Base-by-base conservation (phyloP, 2,329 filamentous ascomycete species). In the Cordyceps militaris region DNA sequence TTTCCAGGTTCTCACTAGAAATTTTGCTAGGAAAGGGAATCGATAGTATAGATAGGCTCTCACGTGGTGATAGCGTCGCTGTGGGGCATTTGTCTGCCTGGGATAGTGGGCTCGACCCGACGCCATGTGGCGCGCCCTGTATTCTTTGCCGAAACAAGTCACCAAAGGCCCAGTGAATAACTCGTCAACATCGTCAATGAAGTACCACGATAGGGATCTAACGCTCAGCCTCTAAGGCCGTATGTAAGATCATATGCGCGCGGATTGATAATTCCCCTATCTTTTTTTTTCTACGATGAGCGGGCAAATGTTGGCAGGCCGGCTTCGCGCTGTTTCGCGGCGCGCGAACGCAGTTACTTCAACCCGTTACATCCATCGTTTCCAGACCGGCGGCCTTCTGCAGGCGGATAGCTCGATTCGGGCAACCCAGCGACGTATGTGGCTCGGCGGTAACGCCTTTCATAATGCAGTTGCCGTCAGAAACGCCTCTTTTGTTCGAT, bases 391-490 rank as follows among this genome's bases (percentile, higher is more conserved):
- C 57, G 87, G 88, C 26, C 80, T 91, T 36, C 78, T 90, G 60
- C 79, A 85, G 65, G 79, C 84, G 63, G 82, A 89, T 73, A 79
- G 81, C 61, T 77, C 81, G 64, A 76, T 85, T 64, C 80, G 85
- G 66, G 75, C 80, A 68, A 76, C 83, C 67, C 75, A 82, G 70
- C 78, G 80, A 57, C 82, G 86, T 61, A 79, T 86, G 71, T 94
- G 89, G 87, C 86, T 89, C n/a, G 78, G 86, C 13, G 88, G 88
- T 52, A 94, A 90, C 67, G 82, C 86, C 23, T 90, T 96, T 64
- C 92, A 96, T 73, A 95, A 96, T 76, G 81, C 82, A 38, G 84
- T 87, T 48, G 76, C 78, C 49, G 78, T 80, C 10, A 79, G 84
- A 58, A 87, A 86, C 69, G 83, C 79, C 24, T 87, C 84, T 7